These are phyloP conservation scores for Lactarius hatsudake DNA, from an alignment of 768 basidiomycete species.

Conservation along the genomic window DNA sequence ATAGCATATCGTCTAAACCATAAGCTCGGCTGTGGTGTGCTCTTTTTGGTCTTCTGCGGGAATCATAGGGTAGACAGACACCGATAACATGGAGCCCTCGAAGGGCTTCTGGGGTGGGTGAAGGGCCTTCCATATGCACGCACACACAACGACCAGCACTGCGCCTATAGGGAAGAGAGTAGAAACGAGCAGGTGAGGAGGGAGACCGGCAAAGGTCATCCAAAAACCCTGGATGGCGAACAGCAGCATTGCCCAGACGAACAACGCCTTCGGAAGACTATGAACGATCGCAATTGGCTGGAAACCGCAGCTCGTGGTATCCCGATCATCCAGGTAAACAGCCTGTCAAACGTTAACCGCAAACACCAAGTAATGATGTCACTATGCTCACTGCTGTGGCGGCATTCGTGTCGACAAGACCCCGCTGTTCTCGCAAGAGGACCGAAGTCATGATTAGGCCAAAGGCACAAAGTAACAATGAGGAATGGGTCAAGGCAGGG, in stretches of 20 bases:
- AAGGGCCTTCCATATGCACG: slow-evolving; percentile 10
- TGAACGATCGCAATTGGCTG: slow-evolving; percentile 19
- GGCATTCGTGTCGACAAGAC: neutral
- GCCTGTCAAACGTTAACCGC: slow-evolving; percentile 1
- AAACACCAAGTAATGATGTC: neutral
- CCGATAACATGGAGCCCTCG: neutral
- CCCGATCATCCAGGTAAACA: slow-evolving; percentile 7
- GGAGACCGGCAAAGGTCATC: slow-evolving; percentile 2
- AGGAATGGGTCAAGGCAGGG: neutral
- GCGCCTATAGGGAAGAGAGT: neutral
- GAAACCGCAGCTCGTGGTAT: slow-evolving; percentile 16
- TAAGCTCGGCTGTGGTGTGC: neutral
- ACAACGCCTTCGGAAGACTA: slow-evolving; percentile 8
- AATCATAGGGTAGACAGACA: neutral
- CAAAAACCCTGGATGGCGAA: slow-evolving; percentile 22
- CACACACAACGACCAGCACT: neutral
- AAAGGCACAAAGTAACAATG: neutral
- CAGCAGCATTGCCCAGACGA: slow-evolving; percentile 11
- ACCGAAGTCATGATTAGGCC: neutral
- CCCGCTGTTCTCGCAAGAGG: neutral
- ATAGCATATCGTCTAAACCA: neutral
- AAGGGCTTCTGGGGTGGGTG: slow-evolving; percentile 3
- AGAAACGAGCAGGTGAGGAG: neutral
- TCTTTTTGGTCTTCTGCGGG: neutral
- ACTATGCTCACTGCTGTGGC: slow-evolving; percentile 2